Base-by-base conservation (phyloP, 1,284 basidiomycete genomes). In the Ceratobasidium sp. region DNA sequence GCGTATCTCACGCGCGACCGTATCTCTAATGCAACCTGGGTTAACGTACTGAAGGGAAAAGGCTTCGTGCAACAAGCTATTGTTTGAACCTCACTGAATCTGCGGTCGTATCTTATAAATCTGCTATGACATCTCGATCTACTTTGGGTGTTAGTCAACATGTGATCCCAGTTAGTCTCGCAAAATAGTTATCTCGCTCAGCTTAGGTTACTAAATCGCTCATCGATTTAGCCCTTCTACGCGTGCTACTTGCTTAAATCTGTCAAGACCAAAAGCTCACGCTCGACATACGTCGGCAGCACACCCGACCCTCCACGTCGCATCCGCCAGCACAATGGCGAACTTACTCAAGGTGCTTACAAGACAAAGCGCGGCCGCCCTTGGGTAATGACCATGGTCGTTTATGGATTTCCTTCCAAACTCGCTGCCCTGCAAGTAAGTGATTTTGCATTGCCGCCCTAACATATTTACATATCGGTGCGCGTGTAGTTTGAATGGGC, bases 311-410 rank as follows among this genome's bases (percentile, higher is more conserved):
- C 95, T 24, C 31, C 62, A 11, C 31, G 66, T 45, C 72, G 77
- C 27, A 45, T 57, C 66, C 90, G 89, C 45, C 95, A 97, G 80
- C 95, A 97, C 81, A 96, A 96, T 83, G 95, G 95, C 24, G 89
- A 93, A 79, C 82, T 95, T 48, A 85, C 87, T 0, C 88, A 90
- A 79, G 94, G 95, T 1, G 95, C 94, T 0, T 87, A 85, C 82
- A 93, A 91, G 81, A 97, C 95, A 0, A 85, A 85, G 41, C 82
- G 84, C 4, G 87, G 89, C 33, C 83, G 95, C 41, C 95, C 95
- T 24, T 97, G 95, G 95, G 89, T 91, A 53, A 96, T 96, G 93
- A 92, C 94, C 75, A 89, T 95, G 88, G 91, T 96, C 67, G 93
- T 97, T 0, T 88, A 93, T 80, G 94, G 94, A 5, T 97, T 97